Base-by-base conservation (phyloP, 169 alveolate genomes). In the Perkinsus olseni region DNA sequence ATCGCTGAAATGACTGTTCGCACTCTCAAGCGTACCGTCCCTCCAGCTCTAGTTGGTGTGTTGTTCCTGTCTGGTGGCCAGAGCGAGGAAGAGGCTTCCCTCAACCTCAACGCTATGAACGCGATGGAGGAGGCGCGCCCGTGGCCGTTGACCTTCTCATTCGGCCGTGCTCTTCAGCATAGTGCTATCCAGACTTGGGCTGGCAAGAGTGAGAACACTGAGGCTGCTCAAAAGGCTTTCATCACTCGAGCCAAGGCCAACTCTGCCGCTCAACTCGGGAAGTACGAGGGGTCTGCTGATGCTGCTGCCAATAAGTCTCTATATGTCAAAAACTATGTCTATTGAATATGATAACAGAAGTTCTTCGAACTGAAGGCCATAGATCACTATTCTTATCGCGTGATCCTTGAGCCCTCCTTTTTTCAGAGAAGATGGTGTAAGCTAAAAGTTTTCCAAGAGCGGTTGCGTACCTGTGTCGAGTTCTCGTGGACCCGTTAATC, bases 21-120 rank as follows among this genome's bases (percentile, higher is more conserved):
- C 91, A 96, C 99, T 28, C 96, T 99, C 82, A 94, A 96, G 74
- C 98, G 99, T 96, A 98, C 99, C 0, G 97, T 98, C 62, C 99
- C 99, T 39, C 98, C 99, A n/a, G 99, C 99, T 51, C 95, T 98
- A 45, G 99, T 99, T 34, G 99, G 99, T n/a, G 97, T 99, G 51
- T 96, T 97, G 96, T 98, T 98, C 98, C 97, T 98, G 20, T 97
- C 99, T 34, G 99, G 99, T 36, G 99, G 99, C 38, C 99, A 98
- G 95, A 96, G 98, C 74, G 99, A 98, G 95, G 98, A 97, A 92
- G 98, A 98, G 94, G 99, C 99, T 74, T 96, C 99, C 74, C 94
- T 95, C 31, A 97, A 98, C 96, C 94, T 98, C 92, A 97, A 98
- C 96, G 99, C 97, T 93, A 98, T 98, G 96, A 98, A 98, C 97